Evolutionary conservation across 2,329 filamentous ascomycete species (phyloP), one percentile per base, ranked within the genome.

Genomic region (Sporothrix pallida): DNA sequence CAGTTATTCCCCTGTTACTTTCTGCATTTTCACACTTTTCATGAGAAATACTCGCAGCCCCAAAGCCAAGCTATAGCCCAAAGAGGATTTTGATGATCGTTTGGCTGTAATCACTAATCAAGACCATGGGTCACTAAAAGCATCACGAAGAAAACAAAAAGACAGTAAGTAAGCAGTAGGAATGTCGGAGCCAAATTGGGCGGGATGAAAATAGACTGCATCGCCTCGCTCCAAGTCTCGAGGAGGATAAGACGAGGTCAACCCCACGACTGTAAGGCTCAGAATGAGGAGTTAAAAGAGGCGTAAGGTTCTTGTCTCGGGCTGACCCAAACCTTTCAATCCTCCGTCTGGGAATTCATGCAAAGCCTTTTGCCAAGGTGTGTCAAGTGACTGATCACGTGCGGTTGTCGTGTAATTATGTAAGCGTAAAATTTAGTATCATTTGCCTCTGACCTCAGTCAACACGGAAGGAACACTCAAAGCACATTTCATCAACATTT

Each of bases 371-470:
- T 26, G 23, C 23, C 23, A 37, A 37, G 31, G 31, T 7, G 6
- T n/a, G 17, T 6, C n/a, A 9, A 65, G 37, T 44, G n/a, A 13
- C 3, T 2, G n/a, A 17, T 65, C 60, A 65, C 60, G 60, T 65
- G 60, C 3, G 5, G 0, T 13, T 5, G 37, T 65, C 50, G 37
- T 65, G 60, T 65, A 65, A 65, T 65, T 65, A 65, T 65, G 60
- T 65, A 65, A 65, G 60, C 60, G 60, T 23, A 65, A 65, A 65
- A 65, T 46, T 46, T 46, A 46, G 13, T 23, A 44, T 37, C n/a
- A 23, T n/a, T 1, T 63, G 17, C 31, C n/a, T 44, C n/a, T 48
- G 62, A 65, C 60, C n/a, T 44, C 17, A 46, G 62, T 67, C 62
- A 67, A 67, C 62, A 67, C 26, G 15, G 31, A 7, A n/a, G 44